A percentile compares a stretch with the other conserved stretches of the same genome.
Conservation (phyloP, 2,329 filamentous ascomycete species). For the Colletotrichum trifolii region DNA sequence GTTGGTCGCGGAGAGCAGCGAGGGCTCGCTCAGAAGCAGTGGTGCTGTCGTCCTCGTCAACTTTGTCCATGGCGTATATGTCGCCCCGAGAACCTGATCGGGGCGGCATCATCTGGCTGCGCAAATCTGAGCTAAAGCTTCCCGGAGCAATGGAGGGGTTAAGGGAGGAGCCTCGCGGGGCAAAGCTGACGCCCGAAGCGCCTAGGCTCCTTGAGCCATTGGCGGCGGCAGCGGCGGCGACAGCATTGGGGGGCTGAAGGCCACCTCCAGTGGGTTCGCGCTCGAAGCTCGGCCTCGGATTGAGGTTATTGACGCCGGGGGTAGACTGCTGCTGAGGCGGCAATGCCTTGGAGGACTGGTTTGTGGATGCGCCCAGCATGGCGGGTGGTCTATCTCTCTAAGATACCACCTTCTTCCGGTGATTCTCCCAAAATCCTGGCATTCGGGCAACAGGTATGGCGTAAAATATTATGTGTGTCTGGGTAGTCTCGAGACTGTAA, state of each 20-base stretch:
- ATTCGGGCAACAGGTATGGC: conserved; percentile 36
- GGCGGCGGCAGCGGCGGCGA: conserved; percentile 31
- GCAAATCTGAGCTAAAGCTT: conserved; percentile 90
- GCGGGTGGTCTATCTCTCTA: conserved; percentile 42
- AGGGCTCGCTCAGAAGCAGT: conserved; percentile 77
- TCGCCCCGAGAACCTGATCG: conserved; percentile 71
- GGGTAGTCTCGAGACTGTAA: not conserved
- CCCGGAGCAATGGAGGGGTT: conserved; percentile 78
- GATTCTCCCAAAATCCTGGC: conserved; percentile 33
- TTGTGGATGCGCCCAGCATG: conserved; percentile 66
- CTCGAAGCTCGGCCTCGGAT: conserved; percentile 62
- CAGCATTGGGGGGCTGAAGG: conserved; percentile 56
- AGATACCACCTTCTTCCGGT: conserved; percentile 36
- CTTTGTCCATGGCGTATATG: conserved; percentile 62
- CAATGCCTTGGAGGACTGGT: conserved; percentile 65
- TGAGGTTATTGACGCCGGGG: conserved; percentile 49
- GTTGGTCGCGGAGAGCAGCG: conserved; percentile 80
- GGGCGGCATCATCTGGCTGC: conserved; percentile 75
- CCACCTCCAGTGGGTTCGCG: conserved; percentile 57
- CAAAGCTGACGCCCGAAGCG: conserved; percentile 69
- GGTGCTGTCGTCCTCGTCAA: conserved; percentile 71
- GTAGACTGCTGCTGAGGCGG: conserved; percentile 52
- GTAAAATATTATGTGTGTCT: not conserved
- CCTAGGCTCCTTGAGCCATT: conserved; percentile 56
- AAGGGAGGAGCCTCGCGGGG: conserved; percentile 75